A percentile compares a stretch with the other conserved stretches of the same genome.
phyloP scores from a whole-genome alignment of 106 monocot genomes.

The Allium cepa region DNA sequence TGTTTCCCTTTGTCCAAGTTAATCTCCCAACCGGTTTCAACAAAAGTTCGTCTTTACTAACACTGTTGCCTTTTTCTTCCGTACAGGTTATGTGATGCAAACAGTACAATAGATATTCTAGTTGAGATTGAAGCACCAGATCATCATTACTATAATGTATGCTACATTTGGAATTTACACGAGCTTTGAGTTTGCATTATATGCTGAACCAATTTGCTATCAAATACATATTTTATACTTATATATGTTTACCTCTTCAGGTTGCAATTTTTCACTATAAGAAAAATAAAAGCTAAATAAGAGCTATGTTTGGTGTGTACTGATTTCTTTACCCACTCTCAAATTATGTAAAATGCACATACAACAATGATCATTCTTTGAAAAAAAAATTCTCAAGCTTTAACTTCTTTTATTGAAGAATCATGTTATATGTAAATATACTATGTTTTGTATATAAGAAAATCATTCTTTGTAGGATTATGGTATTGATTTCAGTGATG shows the following conservation, averaged over 20 bases:
- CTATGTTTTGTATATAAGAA: no score
- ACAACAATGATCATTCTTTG: no score
- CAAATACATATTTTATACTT: neutral
- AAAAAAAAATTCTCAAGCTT: neutral
- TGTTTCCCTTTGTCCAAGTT: no score
- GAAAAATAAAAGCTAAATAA: neutral
- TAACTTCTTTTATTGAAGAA: neutral
- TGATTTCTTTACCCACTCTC: neutral
- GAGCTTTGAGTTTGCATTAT: neutral
- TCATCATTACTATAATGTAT: conserved; percentile 89
- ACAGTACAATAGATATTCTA: conserved; percentile 60
- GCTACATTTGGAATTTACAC: neutral
- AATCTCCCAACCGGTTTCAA: neutral
- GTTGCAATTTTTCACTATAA: conserved; percentile 1
- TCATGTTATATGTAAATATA: no score
- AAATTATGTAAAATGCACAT: no score
- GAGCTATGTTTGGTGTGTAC: conserved; percentile 6
- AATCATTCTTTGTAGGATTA: no score
- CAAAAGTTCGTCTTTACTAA: no score
- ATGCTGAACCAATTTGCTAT: no score
- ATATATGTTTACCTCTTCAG: neutral
- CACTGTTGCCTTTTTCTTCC: neutral
- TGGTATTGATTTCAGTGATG: no score
- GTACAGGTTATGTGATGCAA: conserved; percentile 33
- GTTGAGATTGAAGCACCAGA: conserved; percentile 89